Base-by-base conservation (phyloP, 176 grass and related monocot genomes). In the Stipa capillata region DNA sequence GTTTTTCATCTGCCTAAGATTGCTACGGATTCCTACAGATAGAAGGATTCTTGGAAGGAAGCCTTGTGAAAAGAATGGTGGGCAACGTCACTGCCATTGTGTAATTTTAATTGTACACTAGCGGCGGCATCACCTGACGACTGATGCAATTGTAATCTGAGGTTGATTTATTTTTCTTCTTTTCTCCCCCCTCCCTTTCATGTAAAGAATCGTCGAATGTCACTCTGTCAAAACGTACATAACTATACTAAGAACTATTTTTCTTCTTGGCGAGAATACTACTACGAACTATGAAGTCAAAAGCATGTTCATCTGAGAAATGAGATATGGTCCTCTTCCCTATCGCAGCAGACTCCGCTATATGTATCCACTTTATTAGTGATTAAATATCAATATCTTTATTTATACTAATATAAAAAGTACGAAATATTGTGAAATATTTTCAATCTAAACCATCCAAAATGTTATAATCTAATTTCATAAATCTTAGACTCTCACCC, bases 31-130 rank as follows among this genome's bases (percentile, higher is more conserved):
- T 53, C 64, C 27, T 59, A 53, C 29, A 34, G 52, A 6, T 27
- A 65, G 61, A 72, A 77, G 29, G 28, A 65, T 69, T 77, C 43
- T 56, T 58, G 54, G 43, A 78, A 31, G 61, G 65, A 85, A 80
- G 24, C 43, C 23, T 32, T 17, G 35, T 39, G 29, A 45, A 79
- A 37, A 73, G 18, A 13, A 79, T 5, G 25, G 37, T 41, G 83
- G 53, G 29, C 42, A 41, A 67, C 67, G 20, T 17, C 59, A 28
- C 80, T 36, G 62, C 17, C 52, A 34, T 76, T 25, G 62, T 82
- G 66, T 87, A 62, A 69, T 79, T 18, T 69, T 24, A 57, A 81
- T 8, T 85, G 91, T 87, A 83, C 85, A 85, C 65, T 87, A 87
- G 87, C 65, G 73, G 48, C 78, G 45, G 62, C 79, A 82, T 71